Base-by-base conservation (phyloP, 2,329 filamentous ascomycete genomes). In the Catunica adiposa region DNA sequence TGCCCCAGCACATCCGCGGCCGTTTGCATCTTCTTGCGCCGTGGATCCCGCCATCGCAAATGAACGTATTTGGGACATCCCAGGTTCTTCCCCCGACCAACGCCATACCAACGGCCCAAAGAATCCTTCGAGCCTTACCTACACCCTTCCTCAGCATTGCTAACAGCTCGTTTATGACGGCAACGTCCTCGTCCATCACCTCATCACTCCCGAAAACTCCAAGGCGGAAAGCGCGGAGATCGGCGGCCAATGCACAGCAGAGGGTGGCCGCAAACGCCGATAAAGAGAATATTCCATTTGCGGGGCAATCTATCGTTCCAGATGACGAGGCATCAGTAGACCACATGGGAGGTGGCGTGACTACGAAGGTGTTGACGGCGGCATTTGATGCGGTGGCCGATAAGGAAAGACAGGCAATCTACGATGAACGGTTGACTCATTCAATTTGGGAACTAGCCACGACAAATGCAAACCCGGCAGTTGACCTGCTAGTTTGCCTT, bases 41-140 rank as follows among this genome's bases (percentile, higher is more conserved):
- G 0, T 96, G 89, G 92, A 97, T 98, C 50, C 92, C 92, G 1
- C 92, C 92, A 0, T 97, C 88, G 3, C 89, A 95, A 66, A 84
- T 95, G 74, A 89, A 82, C 54, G 82, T 84, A 17, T 83, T 89
- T 61, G 82, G 83, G 26, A 76, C 79, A 1, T 82, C 86, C 15
- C 82, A 87, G 63, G 82, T 82, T 15, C 75, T 84, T 2, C 84
- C 86, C 0, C 89, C 89, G 0, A 83, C 83, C 0, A 89, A 88
- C 61, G 86, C 89, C 3, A 83, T 98, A 47, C 92, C 92, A 2
- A 89, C 90, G 4, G 88, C 88, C 1, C 92, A 98, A 65, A 82
- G 88, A 53, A 89, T 98, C 59, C 77, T 98, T 1, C 82, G 92
- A 22, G 88, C 89, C 0, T 74, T 98, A 0, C 92, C 92, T 0